These are phyloP conservation scores for Posidonia oceanica DNA, from an alignment of 116 monocot genomes.

Conservation along the genomic window DNA sequence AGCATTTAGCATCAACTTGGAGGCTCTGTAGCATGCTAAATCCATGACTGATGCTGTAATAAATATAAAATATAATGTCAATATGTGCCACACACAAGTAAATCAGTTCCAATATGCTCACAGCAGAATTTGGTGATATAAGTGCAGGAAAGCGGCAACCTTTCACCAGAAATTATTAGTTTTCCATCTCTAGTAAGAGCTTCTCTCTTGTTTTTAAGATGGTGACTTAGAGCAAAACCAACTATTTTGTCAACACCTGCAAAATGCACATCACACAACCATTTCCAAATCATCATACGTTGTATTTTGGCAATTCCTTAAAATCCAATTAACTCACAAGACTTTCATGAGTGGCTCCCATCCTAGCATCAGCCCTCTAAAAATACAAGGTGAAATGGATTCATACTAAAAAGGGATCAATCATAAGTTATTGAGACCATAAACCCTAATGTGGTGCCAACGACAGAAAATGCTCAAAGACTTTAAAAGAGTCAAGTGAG, in stretches of 20 bases:
- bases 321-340: too few species aligned
- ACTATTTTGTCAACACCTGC: conserved; percentile 93
- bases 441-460: too few species aligned
- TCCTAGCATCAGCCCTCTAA: too few species aligned
- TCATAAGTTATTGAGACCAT: too few species aligned
- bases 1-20: conserved; percentile 72
- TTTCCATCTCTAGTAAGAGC: conserved; percentile 50
- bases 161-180: conserved; percentile 66
- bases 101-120: too few species aligned
- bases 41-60: conserved; percentile 68
- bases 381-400: too few species aligned
- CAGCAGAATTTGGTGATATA: neutral
- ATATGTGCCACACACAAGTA: neutral
- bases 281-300: too few species aligned
- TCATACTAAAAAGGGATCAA: too few species aligned
- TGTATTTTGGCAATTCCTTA: too few species aligned
- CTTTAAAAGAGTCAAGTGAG: too few species aligned
- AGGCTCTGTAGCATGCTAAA: conserved; percentile 63
- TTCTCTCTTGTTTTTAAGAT: conserved; percentile 42
- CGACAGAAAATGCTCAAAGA: too few species aligned
- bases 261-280: neutral
- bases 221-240: conserved; percentile 90
- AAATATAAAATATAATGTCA: conserved; percentile 11
- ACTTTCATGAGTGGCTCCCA: too few species aligned
- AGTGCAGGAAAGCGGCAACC: conserved; percentile 20